Percentiles rank a stretch among this genome's conserved stretches.
These are phyloP conservation scores for Podospora comata DNA, from an alignment of 495 filamentous ascomycete species.

Conservation along the genomic window DNA sequence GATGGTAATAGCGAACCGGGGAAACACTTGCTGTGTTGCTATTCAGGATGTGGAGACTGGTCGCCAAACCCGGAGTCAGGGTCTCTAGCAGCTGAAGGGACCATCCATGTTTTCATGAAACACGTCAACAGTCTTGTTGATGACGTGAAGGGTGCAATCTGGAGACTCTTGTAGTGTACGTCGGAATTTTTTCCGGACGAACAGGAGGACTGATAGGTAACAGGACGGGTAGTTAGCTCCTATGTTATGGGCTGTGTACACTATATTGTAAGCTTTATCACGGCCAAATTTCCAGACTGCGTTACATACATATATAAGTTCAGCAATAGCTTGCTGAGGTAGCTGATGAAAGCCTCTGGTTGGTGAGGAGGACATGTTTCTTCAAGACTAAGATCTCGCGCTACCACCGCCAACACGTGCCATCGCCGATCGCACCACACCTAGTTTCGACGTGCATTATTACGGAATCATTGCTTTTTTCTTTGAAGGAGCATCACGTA, in stretches of 20 bases:
- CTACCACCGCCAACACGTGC: conserved; percentile 17
- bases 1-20: neutral
- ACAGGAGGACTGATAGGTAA: neutral
- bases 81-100: neutral
- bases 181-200: neutral
- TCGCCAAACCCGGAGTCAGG: conserved; percentile 2
- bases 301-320: neutral
- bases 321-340: neutral
- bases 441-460: conserved; percentile 4
- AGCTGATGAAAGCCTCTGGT: neutral
- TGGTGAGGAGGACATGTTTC: neutral
- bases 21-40: neutral
- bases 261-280: neutral
- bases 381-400: conserved; percentile 21
- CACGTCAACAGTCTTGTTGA: conserved; percentile 9
- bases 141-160: neutral
- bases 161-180: neutral
- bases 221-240: too few species aligned
- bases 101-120: conserved; percentile 7
- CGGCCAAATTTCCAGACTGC: neutral
- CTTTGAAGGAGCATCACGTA: neutral
- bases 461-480: neutral
- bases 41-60: neutral
- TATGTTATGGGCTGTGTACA: neutral
- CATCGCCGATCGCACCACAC: conserved; percentile 11